A percentile compares a stretch with the other conserved stretches of the same genome.
phyloP scores from a whole-genome alignment of 305 asterid genomes.

The Euphrasia arctica region DNA sequence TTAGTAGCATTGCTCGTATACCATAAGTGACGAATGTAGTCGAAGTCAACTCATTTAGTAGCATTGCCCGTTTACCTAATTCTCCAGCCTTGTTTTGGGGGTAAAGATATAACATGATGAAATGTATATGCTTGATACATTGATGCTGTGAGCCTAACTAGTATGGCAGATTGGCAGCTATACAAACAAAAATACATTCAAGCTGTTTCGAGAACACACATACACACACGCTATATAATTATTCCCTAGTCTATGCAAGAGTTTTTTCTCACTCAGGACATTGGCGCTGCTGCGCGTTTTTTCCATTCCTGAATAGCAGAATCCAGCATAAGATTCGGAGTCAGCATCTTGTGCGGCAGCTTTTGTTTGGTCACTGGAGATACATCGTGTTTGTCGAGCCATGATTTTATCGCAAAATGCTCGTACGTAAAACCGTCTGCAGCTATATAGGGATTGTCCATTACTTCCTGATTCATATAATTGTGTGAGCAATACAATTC shows the following conservation, averaged over 20 bases:
- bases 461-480: conserved; percentile 58
- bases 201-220: neutral
- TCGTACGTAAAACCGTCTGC: conserved; percentile 96
- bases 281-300: conserved; percentile 22
- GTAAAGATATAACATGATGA: neutral
- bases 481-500: conserved; percentile 12
- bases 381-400: conserved; percentile 54
- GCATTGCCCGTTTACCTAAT: too few relatives aligned
- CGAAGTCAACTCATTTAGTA: too few relatives aligned
- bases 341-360: conserved; percentile 51
- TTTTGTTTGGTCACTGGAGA: conserved; percentile 73
- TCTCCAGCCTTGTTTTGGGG: too few relatives aligned
- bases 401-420: conserved; percentile 60
- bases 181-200: neutral
- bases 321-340: conserved; percentile 60
- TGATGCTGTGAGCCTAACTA: conserved; percentile 9
- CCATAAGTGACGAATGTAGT: too few relatives aligned
- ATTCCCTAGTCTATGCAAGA: conserved; percentile 6
- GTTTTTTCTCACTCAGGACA: neutral
- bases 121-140: neutral
- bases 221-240: too few relatives aligned
- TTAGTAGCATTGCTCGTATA: too few relatives aligned
- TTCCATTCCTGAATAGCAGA: conserved; percentile 81
- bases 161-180: conserved; percentile 5
- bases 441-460: conserved; percentile 81